Conservation (phyloP, 164 flowering plant genomes). For the Saururus chinensis region DNA sequence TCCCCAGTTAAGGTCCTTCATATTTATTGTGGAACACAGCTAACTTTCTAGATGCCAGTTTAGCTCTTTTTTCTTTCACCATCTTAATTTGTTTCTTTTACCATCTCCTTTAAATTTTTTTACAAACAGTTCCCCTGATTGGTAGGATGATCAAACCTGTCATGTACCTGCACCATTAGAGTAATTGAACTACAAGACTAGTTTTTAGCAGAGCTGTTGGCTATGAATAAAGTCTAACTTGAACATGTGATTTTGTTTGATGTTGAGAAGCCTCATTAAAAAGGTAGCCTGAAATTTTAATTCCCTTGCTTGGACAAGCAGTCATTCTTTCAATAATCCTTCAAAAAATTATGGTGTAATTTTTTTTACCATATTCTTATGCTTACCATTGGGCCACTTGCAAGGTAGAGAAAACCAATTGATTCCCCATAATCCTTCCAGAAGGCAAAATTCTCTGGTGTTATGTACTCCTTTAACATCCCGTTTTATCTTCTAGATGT, state of each 20-base stretch:
- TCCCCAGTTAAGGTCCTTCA: not conserved
- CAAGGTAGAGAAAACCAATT: slow-evolving; percentile 87
- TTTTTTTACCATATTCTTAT: too few species aligned
- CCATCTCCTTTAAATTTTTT: too few species aligned
- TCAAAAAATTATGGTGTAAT: not conserved
- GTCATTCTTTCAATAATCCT: not conserved
- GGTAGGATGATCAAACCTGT: slow-evolving; percentile 81
- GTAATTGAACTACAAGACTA: not conserved
- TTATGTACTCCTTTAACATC: slow-evolving; percentile 87
- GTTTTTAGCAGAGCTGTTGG: not conserved
- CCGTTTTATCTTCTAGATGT: too few species aligned
- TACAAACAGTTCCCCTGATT: slow-evolving; percentile 91
- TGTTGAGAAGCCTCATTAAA: not conserved
- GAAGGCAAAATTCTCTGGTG: slow-evolving; percentile 80
- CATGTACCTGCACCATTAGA: slow-evolving; percentile 1
- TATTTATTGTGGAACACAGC: not conserved
- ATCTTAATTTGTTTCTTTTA: too few species aligned
- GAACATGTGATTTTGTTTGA: too few species aligned
- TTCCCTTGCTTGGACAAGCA: too few species aligned
- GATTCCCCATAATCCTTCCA: slow-evolving; percentile 96
- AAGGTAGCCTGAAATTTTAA: not conserved
- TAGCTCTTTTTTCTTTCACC: slow-evolving; percentile 42
- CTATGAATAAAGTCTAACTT: not conserved
- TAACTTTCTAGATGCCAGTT: slow-evolving; percentile 2
- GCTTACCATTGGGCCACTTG: slow-evolving; percentile 90